Evolutionary conservation across 1,139 yeast genomes (phyloP).

Genomic region (Yamadazyma membranifaciens): DNA sequence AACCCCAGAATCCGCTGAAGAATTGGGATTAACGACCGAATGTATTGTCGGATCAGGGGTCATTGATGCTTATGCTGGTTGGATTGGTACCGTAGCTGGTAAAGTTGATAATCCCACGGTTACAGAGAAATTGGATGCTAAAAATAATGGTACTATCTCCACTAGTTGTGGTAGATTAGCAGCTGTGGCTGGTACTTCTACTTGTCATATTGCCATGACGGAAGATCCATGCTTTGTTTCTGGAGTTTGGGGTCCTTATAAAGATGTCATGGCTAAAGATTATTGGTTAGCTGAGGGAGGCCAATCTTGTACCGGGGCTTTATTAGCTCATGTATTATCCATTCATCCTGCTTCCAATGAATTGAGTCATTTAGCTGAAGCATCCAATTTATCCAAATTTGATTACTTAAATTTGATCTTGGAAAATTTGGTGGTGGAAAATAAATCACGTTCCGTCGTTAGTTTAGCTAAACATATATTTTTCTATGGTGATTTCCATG

Average conservation of each 20-base stretch:
- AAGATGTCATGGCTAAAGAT: slow-evolving; percentile 84
- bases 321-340: slow-evolving; percentile 83
- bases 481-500: slow-evolving; percentile 95
- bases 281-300: slow-evolving; percentile 99
- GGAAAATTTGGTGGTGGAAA: slow-evolving; percentile 61
- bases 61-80: slow-evolving; percentile 97
- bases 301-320: slow-evolving; percentile 94
- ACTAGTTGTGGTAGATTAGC: slow-evolving; percentile 84
- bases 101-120: slow-evolving; percentile 56
- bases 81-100: slow-evolving; percentile 98
- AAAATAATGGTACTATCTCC: slow-evolving; percentile 42
- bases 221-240: slow-evolving; percentile 83
- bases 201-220: slow-evolving; percentile 91
- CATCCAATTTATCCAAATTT: slow-evolving; percentile 70
- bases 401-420: slow-evolving; percentile 77
- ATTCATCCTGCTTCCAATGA: slow-evolving; percentile 87
- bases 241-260: slow-evolving; percentile 99
- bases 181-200: slow-evolving; percentile 97
- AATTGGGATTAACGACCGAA: slow-evolving; percentile 74
- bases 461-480: slow-evolving; percentile 80
- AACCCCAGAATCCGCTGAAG: slow-evolving; percentile 66
- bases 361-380: slow-evolving; percentile 59
- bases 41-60: slow-evolving; percentile 94
- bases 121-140: slow-evolving; percentile 33
- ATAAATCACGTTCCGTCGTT: slow-evolving; percentile 65